A percentile compares a stretch with the other conserved stretches of the same genome.
phyloP scores from a whole-genome alignment of 2,329 filamentous ascomycete genomes.

The Stachybotrys elegans region DNA sequence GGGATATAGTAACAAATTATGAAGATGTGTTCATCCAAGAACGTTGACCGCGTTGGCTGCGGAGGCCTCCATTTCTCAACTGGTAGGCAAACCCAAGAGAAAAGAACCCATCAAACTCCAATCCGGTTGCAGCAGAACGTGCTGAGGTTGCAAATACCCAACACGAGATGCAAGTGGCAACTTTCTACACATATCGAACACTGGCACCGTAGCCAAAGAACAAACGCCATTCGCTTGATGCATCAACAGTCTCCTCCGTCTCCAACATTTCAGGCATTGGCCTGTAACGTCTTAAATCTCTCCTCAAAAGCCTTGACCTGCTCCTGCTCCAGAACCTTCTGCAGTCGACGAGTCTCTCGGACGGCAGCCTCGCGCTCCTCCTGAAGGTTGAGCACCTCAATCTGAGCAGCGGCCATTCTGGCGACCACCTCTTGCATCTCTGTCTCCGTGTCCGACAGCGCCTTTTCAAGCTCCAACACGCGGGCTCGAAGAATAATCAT shows the following conservation, averaged over 20 bases:
- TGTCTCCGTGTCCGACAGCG: constrained; percentile 51
- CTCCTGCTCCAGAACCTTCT: constrained; percentile 61
- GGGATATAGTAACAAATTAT: too few species aligned
- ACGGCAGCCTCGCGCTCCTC: constrained; percentile 70
- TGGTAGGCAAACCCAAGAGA: too few species aligned
- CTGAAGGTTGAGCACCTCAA: constrained; percentile 77
- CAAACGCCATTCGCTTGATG: constrained; percentile 2
- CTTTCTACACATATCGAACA: too few species aligned
- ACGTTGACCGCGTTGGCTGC: too few species aligned
- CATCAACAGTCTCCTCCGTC: neutral
- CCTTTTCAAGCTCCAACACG: constrained; percentile 79
- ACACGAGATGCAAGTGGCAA: too few species aligned
- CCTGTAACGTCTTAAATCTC: constrained; percentile 28
- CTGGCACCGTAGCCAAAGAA: too few species aligned
- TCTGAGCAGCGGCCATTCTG: constrained; percentile 75
- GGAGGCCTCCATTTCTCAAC: too few species aligned
- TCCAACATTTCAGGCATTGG: constrained; percentile 12
- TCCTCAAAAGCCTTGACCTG: constrained; percentile 46
- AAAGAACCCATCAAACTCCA: too few species aligned
- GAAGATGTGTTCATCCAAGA: too few species aligned
- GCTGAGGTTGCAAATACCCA: too few species aligned
- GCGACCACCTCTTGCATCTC: constrained; percentile 81
- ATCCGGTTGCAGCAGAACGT: too few species aligned
- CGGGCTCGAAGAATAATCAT: constrained; percentile 71
- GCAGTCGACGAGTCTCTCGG: constrained; percentile 63